Base-by-base conservation (phyloP, 2,329 filamentous ascomycete species). In the Aspergillus sp. region DNA sequence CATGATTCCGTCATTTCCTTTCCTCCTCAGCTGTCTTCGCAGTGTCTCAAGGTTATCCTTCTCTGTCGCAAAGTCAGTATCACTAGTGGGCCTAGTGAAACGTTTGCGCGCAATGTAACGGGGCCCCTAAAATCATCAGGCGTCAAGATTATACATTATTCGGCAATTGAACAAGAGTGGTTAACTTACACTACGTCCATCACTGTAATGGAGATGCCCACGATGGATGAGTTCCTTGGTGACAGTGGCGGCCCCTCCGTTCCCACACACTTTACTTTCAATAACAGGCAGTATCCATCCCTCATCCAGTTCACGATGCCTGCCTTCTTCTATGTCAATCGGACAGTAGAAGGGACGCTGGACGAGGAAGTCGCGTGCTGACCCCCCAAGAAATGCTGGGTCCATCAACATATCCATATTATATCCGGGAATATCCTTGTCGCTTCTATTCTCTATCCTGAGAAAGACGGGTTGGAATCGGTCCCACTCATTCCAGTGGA, bases 1-100 rank as follows among this genome's bases (percentile, higher is more conserved):
- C 27, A 60, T 44, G 6, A 66, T 60, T 23, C 57, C 53, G 9
- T 62, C 37, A 21, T 62, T 57, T 27, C 47, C 61, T 11, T 39
- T 21, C 11, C 12, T 23, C 14, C 9, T 14, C 12, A 45, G 43
- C 12, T 17, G 7, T 45, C 9, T 27, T 45, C 44, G 55, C 12
- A 62, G 21, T 19, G 35, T 17, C 2, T 48, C 21, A 17, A 59
- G 48, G 45, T 56, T 62, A 21, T 52, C 46, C 4, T 46, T 47
- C 45, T 65, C 64, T 6, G 35, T 40, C 9, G 39, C 47, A 37
- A 64, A 64, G 14, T 64, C 44, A 17, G 17, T 17, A 17, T 17
- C 17, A 17, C 17, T 52, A 19, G 14, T 11, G 27, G 3, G 8
- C 2, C 27, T 31, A 31, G 27, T 15, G 14, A 62, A 60, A 3